Evolutionary conservation across 176 grass and related monocot genomes (phyloP), one percentile per base, ranked within the genome.

Genomic region (Aegilops umbellulata): DNA sequence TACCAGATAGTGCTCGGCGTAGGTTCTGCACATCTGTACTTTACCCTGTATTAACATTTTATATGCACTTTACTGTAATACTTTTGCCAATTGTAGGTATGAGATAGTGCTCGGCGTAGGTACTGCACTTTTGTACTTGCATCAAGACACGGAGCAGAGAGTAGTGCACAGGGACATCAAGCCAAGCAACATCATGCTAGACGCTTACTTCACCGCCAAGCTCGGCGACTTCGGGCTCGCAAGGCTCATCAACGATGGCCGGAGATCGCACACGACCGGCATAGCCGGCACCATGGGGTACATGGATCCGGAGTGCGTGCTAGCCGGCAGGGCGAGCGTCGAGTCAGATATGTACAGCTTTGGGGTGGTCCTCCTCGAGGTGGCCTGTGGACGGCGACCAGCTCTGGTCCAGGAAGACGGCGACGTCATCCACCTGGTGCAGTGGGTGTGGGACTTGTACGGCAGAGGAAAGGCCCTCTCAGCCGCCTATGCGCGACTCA

Each of bases 111-210:
- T 88, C 2, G 86, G 74, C 4, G 7, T 83, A 16, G 80, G 80
- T 26, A 23, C 36, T 0, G 86, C 80, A 6, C 80, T 88, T 17
- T 22, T 78, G 26, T 88, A 88, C 26, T 60, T 88, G 13, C 86
- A 88, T 25, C 2, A 82, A 5, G 86, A 87, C 0, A 20, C 24
- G 3, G 79, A 87, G 60, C 69, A 55, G 7, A 24, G 70, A 0
- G 86, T 82, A 2, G 23, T 81, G 10, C 86, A 82, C 60, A 34
- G 61, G 3, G 72, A 88, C 60, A 82, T 88, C 25, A 83, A 88
- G 49, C 86, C 80, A 1, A 88, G 86, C 46, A 88, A 88, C 72
- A 55, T 87, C 20, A 88, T 87, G 86, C 86, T 82, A 0, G 78
- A 82, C 10, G 29, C 32, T 4, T 46, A 22, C 0, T 35, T 77